Evolutionary conservation across 2,329 filamentous ascomycete species (phyloP).

Genomic region (Oidium heveae): DNA sequence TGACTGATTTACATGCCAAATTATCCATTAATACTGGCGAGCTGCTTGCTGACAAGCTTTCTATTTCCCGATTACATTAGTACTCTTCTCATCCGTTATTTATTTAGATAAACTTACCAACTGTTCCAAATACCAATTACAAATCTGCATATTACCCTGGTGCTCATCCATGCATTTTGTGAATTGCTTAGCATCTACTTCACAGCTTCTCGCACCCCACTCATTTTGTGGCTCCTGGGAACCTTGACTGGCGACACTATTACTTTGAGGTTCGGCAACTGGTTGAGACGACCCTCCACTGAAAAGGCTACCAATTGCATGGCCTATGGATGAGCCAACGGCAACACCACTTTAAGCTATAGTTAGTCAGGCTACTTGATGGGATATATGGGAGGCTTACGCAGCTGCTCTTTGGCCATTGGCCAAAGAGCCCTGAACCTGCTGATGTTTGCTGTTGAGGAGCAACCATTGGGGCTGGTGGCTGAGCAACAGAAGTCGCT

Average conservation of each 20-base stretch:
- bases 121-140: conserved; percentile 96
- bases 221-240: conserved; percentile 24
- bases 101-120: conserved; percentile 22
- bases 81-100: neutral
- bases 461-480: conserved; percentile 23
- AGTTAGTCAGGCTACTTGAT: neutral
- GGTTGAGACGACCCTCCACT: conserved; percentile 33
- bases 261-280: conserved; percentile 21
- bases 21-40: too few species aligned
- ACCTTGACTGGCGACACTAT: conserved; percentile 24
- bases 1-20: too few species aligned
- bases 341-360: conserved; percentile 60
- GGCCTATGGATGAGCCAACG: conserved; percentile 82
- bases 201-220: conserved; percentile 42
- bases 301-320: conserved; percentile 81
- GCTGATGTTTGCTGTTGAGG: conserved; percentile 19
- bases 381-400: conserved; percentile 30
- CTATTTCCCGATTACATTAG: conserved; percentile 14
- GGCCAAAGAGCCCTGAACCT: conserved; percentile 70
- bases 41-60: conserved; percentile 71
- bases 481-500: conserved; percentile 33
- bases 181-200: conserved; percentile 59
- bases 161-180: conserved; percentile 94
- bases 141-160: conserved; percentile 80
- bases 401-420: conserved; percentile 96